Evolutionary conservation across 805 yeast species (phyloP).

Genomic region (Pichia californica): DNA sequence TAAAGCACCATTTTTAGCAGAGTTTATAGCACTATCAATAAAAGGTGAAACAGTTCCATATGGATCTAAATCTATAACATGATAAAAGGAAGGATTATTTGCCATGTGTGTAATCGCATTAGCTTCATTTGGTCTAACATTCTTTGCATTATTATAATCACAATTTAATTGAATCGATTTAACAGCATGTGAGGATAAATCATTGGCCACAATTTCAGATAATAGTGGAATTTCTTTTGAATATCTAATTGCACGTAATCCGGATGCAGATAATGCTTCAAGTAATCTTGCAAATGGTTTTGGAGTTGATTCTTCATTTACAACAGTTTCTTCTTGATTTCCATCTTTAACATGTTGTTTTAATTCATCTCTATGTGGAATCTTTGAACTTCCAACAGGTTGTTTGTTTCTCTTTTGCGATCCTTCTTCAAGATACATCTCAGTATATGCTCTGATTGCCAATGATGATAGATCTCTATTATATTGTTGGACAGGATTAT

Average conservation of each 20-base stretch:
- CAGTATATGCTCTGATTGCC: constrained; percentile 83
- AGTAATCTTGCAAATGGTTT: constrained; percentile 57
- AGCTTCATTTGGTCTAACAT: constrained; percentile 65
- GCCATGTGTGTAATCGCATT: constrained; percentile 90
- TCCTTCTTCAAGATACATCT: constrained; percentile 41
- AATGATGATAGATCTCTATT: constrained; percentile 85
- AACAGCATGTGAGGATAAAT: constrained; percentile 80
- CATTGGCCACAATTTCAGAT: constrained; percentile 78
- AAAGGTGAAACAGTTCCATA: constrained; percentile 98
- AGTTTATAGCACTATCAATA: constrained; percentile 83
- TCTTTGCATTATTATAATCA: constrained; percentile 53
- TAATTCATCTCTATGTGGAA: constrained; percentile 14
- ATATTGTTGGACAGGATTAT: constrained; percentile 95
- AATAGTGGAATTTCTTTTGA: constrained; percentile 85
- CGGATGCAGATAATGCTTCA: constrained; percentile 94
- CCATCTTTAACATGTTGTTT: constrained; percentile 13
- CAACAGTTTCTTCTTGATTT: constrained; percentile 6
- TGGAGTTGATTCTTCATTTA: constrained; percentile 2
- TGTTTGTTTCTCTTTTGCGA: constrained; percentile 25
- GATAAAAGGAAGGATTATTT: constrained; percentile 47
- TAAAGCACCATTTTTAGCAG: constrained; percentile 78
- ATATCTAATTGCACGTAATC: constrained; percentile 87
- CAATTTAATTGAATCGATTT: constrained; percentile 69
- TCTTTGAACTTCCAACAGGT: constrained; percentile 14
- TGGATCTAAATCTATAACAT: constrained; percentile 91